Evolutionary conservation across 768 basidiomycete species (phyloP).

Genomic region (Russula foetens): DNA sequence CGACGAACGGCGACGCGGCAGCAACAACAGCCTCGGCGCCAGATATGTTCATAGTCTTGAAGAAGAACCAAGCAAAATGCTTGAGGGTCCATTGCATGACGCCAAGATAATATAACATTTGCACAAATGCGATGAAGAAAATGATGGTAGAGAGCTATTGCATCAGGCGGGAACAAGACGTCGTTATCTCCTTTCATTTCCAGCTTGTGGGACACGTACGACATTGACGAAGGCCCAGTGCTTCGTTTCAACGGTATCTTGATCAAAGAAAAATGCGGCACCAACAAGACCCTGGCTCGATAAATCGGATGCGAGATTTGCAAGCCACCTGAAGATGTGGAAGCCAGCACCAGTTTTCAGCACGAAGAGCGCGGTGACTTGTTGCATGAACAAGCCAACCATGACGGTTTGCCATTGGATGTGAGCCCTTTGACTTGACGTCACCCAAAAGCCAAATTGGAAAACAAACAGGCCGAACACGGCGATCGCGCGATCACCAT

Average conservation of each 20-base stretch:
- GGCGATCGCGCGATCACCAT: constrained; percentile 74
- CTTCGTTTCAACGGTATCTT: constrained; percentile 44
- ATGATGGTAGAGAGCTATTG: constrained; percentile 68
- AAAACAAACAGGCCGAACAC: constrained; percentile 75
- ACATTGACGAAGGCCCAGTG: constrained; percentile 84
- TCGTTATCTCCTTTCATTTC: neutral
- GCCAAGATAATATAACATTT: constrained; percentile 86
- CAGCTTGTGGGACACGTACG: constrained; percentile 30
- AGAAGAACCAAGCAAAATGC: constrained; percentile 91
- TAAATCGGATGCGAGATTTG: constrained; percentile 71
- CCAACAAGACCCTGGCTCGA: constrained; percentile 59
- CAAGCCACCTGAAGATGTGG: constrained; percentile 77
- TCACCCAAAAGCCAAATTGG: constrained; percentile 64
- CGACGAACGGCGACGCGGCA: constrained; percentile 86
- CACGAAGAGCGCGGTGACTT: constrained; percentile 81
- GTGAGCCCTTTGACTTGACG: constrained; percentile 51
- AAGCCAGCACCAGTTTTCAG: constrained; percentile 83
- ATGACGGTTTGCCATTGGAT: constrained; percentile 87
- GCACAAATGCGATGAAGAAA: constrained; percentile 90
- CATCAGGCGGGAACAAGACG: neutral
- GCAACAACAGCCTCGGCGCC: constrained; percentile 93
- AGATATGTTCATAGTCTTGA: constrained; percentile 83
- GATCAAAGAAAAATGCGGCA: constrained; percentile 76
- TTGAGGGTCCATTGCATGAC: constrained; percentile 93
- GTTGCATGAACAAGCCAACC: constrained; percentile 81